Conservation (phyloP, 148 eudicot genomes). For the Camellia granthamiana region DNA sequence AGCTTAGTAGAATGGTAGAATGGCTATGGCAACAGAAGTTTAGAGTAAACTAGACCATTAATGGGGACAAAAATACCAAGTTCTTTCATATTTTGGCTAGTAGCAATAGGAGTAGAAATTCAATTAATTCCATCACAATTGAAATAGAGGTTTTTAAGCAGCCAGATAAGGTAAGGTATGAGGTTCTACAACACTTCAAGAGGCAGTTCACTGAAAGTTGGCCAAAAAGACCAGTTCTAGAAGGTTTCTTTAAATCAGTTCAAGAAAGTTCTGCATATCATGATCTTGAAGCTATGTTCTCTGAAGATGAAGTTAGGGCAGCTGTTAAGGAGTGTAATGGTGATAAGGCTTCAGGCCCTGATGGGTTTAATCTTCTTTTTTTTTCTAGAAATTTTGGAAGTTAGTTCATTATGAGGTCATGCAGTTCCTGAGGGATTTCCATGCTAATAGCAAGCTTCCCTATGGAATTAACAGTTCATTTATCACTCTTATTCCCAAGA, state of each 20-base stretch:
- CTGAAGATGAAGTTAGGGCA: background rate
- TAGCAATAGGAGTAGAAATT: too few relatives aligned
- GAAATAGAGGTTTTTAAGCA: background rate
- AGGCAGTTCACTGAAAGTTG: background rate
- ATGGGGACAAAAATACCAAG: too few relatives aligned
- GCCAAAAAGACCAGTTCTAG: background rate
- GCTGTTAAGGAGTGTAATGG: background rate
- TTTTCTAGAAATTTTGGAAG: background rate
- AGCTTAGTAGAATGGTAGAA: too few relatives aligned
- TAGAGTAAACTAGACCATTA: too few relatives aligned
- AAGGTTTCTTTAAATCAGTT: background rate
- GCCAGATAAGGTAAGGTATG: background rate
- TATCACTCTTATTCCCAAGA: too few relatives aligned
- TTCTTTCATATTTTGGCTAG: too few relatives aligned
- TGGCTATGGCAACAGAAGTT: too few relatives aligned
- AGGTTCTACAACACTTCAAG: background rate
- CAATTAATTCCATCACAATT: too few relatives aligned
- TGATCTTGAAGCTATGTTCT: background rate
- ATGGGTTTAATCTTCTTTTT: background rate
- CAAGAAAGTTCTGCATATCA: background rate
- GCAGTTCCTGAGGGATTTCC: background rate
- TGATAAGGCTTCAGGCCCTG: too few relatives aligned
- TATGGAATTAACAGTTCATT: too few relatives aligned
- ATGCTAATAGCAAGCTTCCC: background rate
- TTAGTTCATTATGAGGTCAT: background rate